These are phyloP conservation scores for Hamiltosporidium tvaerminnensis DNA, from an alignment of 371 early-diverging fungal species.

Conservation along the genomic window DNA sequence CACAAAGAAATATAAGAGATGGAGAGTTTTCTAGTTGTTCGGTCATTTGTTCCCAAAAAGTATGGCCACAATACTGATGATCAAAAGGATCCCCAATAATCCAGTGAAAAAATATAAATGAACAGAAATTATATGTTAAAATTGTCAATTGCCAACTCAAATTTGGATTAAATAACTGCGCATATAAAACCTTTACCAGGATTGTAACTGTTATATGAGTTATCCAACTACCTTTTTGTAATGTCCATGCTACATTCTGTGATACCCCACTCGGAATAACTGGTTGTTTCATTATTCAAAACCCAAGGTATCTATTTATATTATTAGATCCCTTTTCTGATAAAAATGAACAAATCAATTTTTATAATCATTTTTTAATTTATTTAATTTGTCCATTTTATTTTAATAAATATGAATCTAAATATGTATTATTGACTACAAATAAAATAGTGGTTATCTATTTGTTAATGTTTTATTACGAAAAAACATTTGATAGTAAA, in stretches of 20 bases:
- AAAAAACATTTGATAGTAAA: too few relatives aligned
- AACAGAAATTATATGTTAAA: constrained; percentile 47
- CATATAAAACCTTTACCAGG: constrained; percentile 13
- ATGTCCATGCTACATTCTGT: constrained; percentile 45
- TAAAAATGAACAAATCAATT: too few relatives aligned
- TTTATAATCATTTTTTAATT: too few relatives aligned
- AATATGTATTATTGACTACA: too few relatives aligned
- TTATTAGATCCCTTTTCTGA: too few relatives aligned
- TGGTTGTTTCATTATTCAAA: too few relatives aligned
- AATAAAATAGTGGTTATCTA: too few relatives aligned
- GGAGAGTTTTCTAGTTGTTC: constrained; percentile 44
- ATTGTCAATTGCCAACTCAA: constrained; percentile 38
- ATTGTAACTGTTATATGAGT: constrained; percentile 33
- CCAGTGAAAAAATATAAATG: constrained; percentile 54
- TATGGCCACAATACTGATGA: constrained; percentile 31
- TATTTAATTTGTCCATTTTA: too few relatives aligned
- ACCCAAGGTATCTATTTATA: too few relatives aligned
- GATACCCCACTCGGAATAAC: constrained; percentile 31
- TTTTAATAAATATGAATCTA: too few relatives aligned
- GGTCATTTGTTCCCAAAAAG: constrained; percentile 54
- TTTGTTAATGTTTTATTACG: too few relatives aligned
- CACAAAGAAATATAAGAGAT: constrained; percentile 44
- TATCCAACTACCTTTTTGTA: constrained; percentile 38
- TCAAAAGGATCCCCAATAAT: constrained; percentile 54
- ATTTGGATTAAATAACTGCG: constrained; percentile 18